Conservation (phyloP, 345 rosid genomes). For the Eucalyptus cloeziana region DNA sequence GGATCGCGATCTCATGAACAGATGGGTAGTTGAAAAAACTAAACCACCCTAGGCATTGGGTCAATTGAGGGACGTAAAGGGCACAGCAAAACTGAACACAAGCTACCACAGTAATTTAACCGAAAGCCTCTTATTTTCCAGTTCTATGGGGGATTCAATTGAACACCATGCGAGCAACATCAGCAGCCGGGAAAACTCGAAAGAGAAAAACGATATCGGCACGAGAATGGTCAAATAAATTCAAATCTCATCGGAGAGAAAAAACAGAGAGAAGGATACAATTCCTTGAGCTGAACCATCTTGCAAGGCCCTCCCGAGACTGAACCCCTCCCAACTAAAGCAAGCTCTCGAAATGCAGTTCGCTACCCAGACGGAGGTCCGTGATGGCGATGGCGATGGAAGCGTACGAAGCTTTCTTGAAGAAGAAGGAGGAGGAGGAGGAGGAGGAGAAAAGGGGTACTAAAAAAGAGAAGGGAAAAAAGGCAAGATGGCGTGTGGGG, state of each 20-base stretch:
- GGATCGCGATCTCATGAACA: neutral
- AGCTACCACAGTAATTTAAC: neutral
- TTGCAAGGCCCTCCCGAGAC: neutral
- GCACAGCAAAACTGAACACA: neutral
- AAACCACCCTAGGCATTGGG: neutral
- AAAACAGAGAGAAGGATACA: conserved; percentile 38
- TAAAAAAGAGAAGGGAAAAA: neutral
- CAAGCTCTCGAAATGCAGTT: neutral
- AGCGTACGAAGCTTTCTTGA: neutral
- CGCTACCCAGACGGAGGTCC: neutral
- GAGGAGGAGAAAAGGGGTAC: neutral
- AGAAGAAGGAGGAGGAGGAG: neutral
- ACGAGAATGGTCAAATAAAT: neutral
- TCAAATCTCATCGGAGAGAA: neutral
- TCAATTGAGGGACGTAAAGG: neutral
- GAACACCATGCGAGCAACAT: neutral
- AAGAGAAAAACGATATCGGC: neutral
- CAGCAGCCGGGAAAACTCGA: neutral
- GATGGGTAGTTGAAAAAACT: neutral
- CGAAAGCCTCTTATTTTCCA: neutral
- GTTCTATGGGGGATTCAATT: neutral
- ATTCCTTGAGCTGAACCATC: conserved; percentile 66
- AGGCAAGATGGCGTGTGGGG: neutral
- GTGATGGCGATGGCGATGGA: neutral
- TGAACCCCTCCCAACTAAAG: neutral